Conservation (phyloP, 2,329 filamentous ascomycete species). For the Ophiosphaerella korrae region DNA sequence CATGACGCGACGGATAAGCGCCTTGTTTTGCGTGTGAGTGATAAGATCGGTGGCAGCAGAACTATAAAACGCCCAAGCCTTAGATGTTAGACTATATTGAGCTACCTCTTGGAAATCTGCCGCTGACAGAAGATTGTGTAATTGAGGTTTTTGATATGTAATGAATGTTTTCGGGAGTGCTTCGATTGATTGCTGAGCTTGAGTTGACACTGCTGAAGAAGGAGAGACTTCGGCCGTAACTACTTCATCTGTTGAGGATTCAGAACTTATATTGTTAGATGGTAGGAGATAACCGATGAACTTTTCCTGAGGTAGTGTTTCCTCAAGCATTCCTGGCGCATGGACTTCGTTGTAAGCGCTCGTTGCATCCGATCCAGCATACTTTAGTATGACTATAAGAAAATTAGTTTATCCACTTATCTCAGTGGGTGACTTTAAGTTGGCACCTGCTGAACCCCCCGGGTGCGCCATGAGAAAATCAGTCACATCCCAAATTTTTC, state of each 20-base stretch:
- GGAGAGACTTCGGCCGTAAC: too few relatives aligned
- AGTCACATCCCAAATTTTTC: slow-evolving; percentile 89
- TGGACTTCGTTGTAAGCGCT: slow-evolving; percentile 58
- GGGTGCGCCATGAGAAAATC: slow-evolving; percentile 87
- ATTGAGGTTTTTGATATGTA: background rate
- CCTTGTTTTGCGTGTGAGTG: slow-evolving; percentile 46
- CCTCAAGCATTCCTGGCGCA: slow-evolving; percentile 36
- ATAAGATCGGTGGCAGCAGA: slow-evolving; percentile 40
- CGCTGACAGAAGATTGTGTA: slow-evolving; percentile 2
- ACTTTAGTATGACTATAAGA: slow-evolving; percentile 71
- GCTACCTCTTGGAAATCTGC: slow-evolving; percentile 50
- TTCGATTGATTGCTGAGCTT: background rate
- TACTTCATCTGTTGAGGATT: background rate
- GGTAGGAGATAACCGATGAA: slow-evolving; percentile 29
- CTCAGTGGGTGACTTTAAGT: background rate
- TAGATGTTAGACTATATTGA: slow-evolving; percentile 36
- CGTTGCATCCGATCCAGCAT: slow-evolving; percentile 59
- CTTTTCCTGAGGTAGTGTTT: slow-evolving; percentile 19
- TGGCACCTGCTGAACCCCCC: slow-evolving; percentile 69
- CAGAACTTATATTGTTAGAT: background rate
- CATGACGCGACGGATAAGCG: background rate
- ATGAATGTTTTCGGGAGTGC: background rate
- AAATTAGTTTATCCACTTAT: background rate
- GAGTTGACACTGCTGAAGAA: too few relatives aligned
- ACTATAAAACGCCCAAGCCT: slow-evolving; percentile 53